Evolutionary conservation across 2,329 filamentous ascomycete species (phyloP).

Genomic region (Xylariaceae sp.): DNA sequence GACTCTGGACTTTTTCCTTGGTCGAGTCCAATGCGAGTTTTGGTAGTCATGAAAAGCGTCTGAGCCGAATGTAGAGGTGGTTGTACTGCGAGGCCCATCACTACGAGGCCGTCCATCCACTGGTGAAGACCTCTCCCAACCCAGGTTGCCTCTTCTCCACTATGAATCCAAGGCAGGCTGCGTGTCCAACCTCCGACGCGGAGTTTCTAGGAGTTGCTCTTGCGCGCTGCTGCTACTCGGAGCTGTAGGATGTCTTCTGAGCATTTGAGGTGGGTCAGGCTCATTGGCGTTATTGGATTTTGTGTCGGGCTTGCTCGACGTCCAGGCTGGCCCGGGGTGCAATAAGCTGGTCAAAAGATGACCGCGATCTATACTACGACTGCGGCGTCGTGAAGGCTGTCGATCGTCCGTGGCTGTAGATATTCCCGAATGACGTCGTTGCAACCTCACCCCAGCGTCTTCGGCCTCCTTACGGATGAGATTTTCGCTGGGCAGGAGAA

Average conservation of each 20-base stretch:
- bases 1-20: conserved; percentile 7
- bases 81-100: not conserved
- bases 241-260: conserved; percentile 21
- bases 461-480: conserved; percentile 52
- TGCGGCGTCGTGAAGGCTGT: conserved; percentile 25
- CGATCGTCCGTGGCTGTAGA: conserved; percentile 24
- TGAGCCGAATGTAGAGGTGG: not conserved
- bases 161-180: conserved; percentile 23
- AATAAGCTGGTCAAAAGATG: conserved; percentile 26
- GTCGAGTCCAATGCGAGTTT: conserved; percentile 13
- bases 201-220: conserved; percentile 8
- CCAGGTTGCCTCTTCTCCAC: conserved; percentile 17
- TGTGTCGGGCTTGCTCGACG: conserved; percentile 21
- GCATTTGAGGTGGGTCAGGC: conserved; percentile 16
- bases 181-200: conserved; percentile 21
- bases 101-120: not conserved
- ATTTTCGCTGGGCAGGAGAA: conserved; percentile 55
- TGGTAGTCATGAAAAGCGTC: conserved; percentile 6
- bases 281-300: conserved; percentile 11
- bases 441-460: conserved; percentile 38
- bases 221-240: conserved; percentile 19
- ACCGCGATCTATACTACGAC: conserved; percentile 27
- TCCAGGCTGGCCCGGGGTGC: conserved; percentile 29
- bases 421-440: conserved; percentile 34
- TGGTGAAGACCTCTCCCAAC: conserved; percentile 9